phyloP scores from a whole-genome alignment of 2,329 filamentous ascomycete genomes.

The Cordyceps pruinosa region DNA sequence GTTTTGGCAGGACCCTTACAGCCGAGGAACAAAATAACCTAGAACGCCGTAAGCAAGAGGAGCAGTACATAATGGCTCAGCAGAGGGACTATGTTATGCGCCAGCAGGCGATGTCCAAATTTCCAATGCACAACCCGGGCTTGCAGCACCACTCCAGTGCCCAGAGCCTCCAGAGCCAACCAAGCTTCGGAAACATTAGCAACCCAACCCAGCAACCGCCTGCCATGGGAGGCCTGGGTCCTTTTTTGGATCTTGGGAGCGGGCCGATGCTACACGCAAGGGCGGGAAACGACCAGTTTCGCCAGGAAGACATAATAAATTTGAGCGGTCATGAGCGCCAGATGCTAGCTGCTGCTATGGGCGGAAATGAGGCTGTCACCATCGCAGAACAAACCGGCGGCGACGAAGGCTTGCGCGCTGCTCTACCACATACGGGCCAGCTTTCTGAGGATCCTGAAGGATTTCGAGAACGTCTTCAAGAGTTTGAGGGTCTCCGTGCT shows the following conservation, averaged over 20 bases:
- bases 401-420: constrained; percentile 35
- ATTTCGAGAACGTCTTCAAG: constrained; percentile 65
- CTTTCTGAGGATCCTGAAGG: constrained; percentile 50
- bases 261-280: constrained; percentile 28
- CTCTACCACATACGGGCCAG: constrained; percentile 44
- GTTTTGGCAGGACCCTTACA: constrained; percentile 87
- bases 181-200: constrained; percentile 89
- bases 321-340: constrained; percentile 50
- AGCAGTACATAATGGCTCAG: constrained; percentile 92
- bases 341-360: constrained; percentile 37
- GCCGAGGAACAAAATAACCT: constrained; percentile 97
- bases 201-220: constrained; percentile 61
- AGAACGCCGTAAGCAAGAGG: constrained; percentile 93
- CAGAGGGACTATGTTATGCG: constrained; percentile 90
- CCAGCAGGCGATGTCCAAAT: constrained; percentile 71
- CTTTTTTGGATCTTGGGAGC: constrained; percentile 62
- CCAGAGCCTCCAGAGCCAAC: constrained; percentile 93
- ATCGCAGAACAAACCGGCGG: constrained; percentile 32
- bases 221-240: constrained; percentile 50
- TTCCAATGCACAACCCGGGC: constrained; percentile 48
- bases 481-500: constrained; percentile 75
- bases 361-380: constrained; percentile 24
- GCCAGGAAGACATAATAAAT: constrained; percentile 69
- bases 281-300: constrained; percentile 43
- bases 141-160: constrained; percentile 92